These are phyloP conservation scores for Funneliformis caledonium DNA, from an alignment of 371 early-diverging fungal genomes.

Conservation along the genomic window DNA sequence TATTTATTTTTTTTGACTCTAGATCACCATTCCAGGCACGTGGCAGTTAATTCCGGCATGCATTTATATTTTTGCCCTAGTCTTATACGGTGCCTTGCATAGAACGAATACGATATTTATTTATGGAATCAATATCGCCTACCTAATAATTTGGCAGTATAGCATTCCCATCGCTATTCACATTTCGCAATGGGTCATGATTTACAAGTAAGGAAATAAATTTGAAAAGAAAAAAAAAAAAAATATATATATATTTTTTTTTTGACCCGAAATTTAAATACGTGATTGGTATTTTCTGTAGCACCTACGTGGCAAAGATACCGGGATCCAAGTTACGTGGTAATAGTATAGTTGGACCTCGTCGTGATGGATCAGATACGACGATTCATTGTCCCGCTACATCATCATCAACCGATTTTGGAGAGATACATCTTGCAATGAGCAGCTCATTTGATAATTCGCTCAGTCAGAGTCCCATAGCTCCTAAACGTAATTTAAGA, in stretches of 20 bases:
- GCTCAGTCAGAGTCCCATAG: not conserved
- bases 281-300: not conserved
- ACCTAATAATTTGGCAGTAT: conserved; percentile 11
- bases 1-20: not conserved
- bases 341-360: not conserved
- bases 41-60: not conserved
- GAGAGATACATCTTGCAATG: not conserved
- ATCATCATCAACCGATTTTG: too few relatives aligned
- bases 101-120: not conserved
- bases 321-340: not conserved
- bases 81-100: not conserved
- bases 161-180: not conserved
- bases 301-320: not conserved
- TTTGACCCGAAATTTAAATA: not conserved
- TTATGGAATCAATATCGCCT: conserved; percentile 1
- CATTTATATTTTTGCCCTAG: not conserved
- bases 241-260: not conserved
- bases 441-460: not conserved
- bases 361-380: not conserved
- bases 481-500: not conserved
- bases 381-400: not conserved
- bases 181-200: not conserved
- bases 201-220: not conserved
- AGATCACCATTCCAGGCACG: not conserved
- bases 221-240: too few relatives aligned